Percentiles rank a stretch among this genome's conserved stretches.
Evolutionary conservation across 2,329 filamentous ascomycete genomes (phyloP).

Genomic region (Xylariaceae sp.): DNA sequence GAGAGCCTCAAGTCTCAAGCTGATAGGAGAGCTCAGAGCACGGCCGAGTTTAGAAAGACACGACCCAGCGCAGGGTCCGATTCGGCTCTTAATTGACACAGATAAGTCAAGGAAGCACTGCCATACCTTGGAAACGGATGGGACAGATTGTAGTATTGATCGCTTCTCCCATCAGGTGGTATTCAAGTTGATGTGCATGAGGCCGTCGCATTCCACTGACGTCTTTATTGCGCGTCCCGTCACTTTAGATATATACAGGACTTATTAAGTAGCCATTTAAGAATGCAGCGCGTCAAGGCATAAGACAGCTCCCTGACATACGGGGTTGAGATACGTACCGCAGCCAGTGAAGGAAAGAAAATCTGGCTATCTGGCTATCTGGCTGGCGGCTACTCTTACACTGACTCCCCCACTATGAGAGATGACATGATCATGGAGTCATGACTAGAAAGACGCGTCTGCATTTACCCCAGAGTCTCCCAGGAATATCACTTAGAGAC

Average conservation of each 20-base stretch:
- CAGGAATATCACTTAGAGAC: background rate
- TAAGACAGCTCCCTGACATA: background rate
- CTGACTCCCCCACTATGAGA: background rate
- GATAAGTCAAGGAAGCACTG: too few relatives aligned
- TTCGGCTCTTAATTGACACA: too few relatives aligned
- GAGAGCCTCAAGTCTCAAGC: too few relatives aligned
- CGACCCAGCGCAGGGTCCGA: too few relatives aligned
- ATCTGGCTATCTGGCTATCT: background rate
- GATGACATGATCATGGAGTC: background rate
- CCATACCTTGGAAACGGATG: background rate
- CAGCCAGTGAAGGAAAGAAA: background rate
- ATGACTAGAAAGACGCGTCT: background rate
- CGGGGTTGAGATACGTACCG: background rate
- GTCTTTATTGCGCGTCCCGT: background rate
- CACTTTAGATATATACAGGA: background rate
- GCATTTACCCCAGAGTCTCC: background rate
- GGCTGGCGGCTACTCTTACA: conserved; percentile 12
- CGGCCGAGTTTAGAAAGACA: background rate
- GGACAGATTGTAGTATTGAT: background rate
- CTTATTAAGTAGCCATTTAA: background rate
- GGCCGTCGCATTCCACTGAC: background rate
- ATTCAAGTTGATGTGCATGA: background rate
- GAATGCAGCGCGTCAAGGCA: background rate
- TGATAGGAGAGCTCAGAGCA: too few relatives aligned
- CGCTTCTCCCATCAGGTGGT: background rate